Evolutionary conservation across 352 stramenopile species (phyloP).

Genomic region (Phytopythium aichiense): DNA sequence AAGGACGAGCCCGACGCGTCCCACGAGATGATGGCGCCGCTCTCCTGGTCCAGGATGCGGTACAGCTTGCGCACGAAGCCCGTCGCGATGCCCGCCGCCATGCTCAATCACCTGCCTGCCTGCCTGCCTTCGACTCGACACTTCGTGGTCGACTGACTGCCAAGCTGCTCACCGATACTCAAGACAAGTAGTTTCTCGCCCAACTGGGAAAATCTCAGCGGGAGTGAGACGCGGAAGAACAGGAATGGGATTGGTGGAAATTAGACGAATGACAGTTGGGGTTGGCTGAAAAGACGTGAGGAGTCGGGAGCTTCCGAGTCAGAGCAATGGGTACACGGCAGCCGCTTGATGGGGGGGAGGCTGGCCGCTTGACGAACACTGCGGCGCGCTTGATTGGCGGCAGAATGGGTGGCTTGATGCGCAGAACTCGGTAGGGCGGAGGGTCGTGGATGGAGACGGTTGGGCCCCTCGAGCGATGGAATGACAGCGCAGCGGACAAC

Average conservation of each 20-base stretch:
- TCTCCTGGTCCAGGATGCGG: constrained; percentile 75
- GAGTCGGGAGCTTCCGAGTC: neutral
- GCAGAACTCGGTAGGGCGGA: neutral
- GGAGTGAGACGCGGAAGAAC: neutral
- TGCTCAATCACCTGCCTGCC: constrained; percentile 1
- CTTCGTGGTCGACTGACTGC: too few relatives aligned
- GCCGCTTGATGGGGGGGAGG: neutral
- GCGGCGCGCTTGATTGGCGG: too few relatives aligned
- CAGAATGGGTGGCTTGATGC: too few relatives aligned
- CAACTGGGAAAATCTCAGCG: neutral
- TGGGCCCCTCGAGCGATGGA: neutral
- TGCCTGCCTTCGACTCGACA: neutral
- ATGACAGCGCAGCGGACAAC: neutral
- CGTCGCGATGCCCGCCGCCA: constrained; percentile 56
- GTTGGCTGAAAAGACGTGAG: constrained; percentile 1
- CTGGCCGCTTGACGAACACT: too few relatives aligned
- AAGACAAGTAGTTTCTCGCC: neutral
- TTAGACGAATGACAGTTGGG: neutral
- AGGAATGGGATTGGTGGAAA: constrained; percentile 3
- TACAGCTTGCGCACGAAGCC: constrained; percentile 84
- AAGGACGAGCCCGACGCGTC: constrained; percentile 52
- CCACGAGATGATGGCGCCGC: constrained; percentile 54
- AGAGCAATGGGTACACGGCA: neutral
- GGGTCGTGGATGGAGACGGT: neutral
- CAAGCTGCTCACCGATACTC: too few relatives aligned